A percentile compares a stretch with the other conserved stretches of the same genome.
These are phyloP conservation scores for Beauveria sp. DNA, from an alignment of 2,329 filamentous ascomycete genomes.

Conservation along the genomic window DNA sequence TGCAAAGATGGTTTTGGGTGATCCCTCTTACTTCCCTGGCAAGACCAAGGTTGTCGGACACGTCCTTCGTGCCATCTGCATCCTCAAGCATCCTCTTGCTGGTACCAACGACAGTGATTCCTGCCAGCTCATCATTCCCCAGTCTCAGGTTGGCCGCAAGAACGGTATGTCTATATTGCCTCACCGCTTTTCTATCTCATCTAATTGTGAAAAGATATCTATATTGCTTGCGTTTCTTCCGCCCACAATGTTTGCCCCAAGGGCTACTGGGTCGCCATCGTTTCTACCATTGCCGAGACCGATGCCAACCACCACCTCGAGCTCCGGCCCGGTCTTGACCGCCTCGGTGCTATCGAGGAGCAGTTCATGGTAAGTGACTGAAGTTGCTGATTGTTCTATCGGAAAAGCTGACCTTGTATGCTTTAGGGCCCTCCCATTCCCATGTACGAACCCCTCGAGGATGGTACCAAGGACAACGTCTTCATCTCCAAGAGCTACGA, in stretches of 20 bases:
- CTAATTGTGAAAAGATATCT: slow-evolving; percentile 60
- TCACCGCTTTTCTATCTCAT: background rate
- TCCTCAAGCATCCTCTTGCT: slow-evolving; percentile 88
- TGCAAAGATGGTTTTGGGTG: slow-evolving; percentile 90
- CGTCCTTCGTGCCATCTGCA: slow-evolving; percentile 92
- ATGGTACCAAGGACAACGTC: slow-evolving; percentile 79
- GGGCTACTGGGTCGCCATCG: slow-evolving; percentile 98
- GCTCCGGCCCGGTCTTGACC: slow-evolving; percentile 83
- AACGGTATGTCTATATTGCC: slow-evolving; percentile 56
- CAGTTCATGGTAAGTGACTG: slow-evolving; percentile 70
- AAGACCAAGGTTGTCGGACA: slow-evolving; percentile 86
- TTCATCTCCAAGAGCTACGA: slow-evolving; percentile 99
- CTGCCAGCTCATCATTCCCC: slow-evolving; percentile 91
- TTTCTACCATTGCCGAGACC: slow-evolving; percentile 92
- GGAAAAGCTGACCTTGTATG: background rate
- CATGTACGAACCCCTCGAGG: slow-evolving; percentile 82
- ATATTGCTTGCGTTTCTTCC: slow-evolving; percentile 90
- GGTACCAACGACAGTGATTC: slow-evolving; percentile 87
- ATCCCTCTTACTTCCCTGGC: slow-evolving; percentile 91
- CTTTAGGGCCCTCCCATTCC: slow-evolving; percentile 71
- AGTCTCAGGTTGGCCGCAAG: slow-evolving; percentile 94
- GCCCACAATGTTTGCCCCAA: slow-evolving; percentile 98
- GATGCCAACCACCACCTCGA: slow-evolving; percentile 92
- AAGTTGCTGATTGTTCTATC: background rate
- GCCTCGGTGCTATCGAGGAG: slow-evolving; percentile 90